A percentile compares a stretch with the other conserved stretches of the same genome.
These are phyloP conservation scores for Thozetella sp. DNA, from an alignment of 495 filamentous ascomycete genomes.

Conservation along the genomic window DNA sequence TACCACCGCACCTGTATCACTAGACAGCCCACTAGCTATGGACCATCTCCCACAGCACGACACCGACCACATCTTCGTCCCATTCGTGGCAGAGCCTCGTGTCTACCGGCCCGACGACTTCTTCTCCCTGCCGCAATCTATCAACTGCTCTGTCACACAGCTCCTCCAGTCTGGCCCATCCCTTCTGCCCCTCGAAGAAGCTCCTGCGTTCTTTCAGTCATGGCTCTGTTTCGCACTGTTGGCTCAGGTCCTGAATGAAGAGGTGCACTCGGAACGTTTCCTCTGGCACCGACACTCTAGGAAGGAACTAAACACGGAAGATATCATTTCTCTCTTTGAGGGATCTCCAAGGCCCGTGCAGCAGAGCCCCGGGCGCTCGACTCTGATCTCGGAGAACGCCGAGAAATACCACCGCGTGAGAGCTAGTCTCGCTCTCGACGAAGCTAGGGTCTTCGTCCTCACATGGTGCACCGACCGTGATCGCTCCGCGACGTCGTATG, in stretches of 20 bases:
- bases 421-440: background rate
- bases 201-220: background rate
- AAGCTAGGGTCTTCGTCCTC: background rate
- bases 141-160: background rate
- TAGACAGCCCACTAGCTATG: too few relatives aligned
- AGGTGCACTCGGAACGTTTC: background rate
- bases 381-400: background rate
- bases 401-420: background rate
- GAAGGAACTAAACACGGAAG: background rate
- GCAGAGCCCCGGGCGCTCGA: background rate
- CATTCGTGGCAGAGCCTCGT: background rate
- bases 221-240: background rate
- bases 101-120: background rate
- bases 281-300: background rate
- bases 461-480: background rate
- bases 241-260: background rate
- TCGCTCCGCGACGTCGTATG: background rate
- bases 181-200: background rate
- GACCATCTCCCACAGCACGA: background rate
- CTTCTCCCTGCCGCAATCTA: background rate
- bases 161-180: background rate
- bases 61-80: background rate
- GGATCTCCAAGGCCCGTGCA: background rate
- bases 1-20: background rate
- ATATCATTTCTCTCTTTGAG: background rate